A percentile compares a stretch with the other conserved stretches of the same genome.
phyloP scores from a whole-genome alignment of 1,139 yeast genomes.

The Diutina pseudorugosa region DNA sequence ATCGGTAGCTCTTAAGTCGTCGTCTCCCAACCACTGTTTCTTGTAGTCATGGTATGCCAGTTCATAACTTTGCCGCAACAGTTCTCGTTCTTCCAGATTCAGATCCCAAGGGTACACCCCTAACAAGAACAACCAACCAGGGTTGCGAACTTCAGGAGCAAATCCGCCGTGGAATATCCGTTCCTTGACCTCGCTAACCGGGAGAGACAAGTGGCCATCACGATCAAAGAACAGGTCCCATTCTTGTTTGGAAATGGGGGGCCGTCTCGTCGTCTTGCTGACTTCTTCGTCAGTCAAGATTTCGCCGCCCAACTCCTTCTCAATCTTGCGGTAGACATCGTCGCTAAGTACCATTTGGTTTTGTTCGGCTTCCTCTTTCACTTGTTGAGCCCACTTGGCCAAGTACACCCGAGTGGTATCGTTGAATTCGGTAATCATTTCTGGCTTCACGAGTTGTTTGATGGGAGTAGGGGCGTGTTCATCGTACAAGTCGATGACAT shows the following conservation, averaged over 20 bases:
- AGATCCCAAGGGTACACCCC: conserved; percentile 89
- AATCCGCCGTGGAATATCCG: conserved; percentile 88
- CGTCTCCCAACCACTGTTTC: conserved; percentile 54
- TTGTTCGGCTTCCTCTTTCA: conserved; percentile 83
- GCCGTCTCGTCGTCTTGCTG: conserved; percentile 47
- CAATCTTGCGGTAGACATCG: conserved; percentile 38
- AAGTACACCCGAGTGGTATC: conserved; percentile 84
- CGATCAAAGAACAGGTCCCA: conserved; percentile 81
- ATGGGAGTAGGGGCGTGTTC: conserved; percentile 53
- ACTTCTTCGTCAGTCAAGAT: conserved; percentile 51
- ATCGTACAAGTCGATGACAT: conserved; percentile 44
- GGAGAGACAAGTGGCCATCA: conserved; percentile 59
- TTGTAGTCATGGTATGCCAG: conserved; percentile 58
- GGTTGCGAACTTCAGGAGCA: conserved; percentile 42
- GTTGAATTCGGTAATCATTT: conserved; percentile 84
- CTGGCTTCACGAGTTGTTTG: conserved; percentile 55
- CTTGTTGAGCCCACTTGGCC: conserved; percentile 96
- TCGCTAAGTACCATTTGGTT: conserved; percentile 43
- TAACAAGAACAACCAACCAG: conserved; percentile 79
- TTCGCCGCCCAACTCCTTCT: conserved; percentile 50
- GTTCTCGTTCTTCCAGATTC: conserved; percentile 52
- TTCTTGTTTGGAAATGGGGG: conserved; percentile 55
- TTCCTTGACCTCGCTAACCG: conserved; percentile 67
- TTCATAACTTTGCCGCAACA: conserved; percentile 42
- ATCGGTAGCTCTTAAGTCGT: conserved; percentile 44